Evolutionary conservation across 805 yeast species (phyloP), one percentile per base, ranked within the genome.

Genomic region (Saccharomycopsis malanga): DNA sequence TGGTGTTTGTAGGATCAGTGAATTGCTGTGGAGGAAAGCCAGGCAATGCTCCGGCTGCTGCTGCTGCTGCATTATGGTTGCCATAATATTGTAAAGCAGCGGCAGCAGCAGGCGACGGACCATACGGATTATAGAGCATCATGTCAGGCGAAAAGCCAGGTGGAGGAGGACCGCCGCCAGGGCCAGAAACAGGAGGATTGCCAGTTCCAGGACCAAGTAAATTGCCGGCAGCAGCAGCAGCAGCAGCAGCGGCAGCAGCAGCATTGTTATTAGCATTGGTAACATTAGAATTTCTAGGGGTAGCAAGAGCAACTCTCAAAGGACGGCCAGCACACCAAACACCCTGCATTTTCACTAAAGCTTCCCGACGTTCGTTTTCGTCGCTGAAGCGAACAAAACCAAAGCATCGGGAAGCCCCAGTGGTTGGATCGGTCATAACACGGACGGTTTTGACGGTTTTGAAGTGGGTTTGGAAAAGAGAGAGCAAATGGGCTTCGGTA

Each of bases 351-450:
- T 82, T 87, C 22, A 69, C 65, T 35, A 83, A 67, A 0, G 93
- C 91, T 32, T 79, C 61, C 46, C 75, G 74, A 56, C 91, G 71
- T 56, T 83, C 91, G 35, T 67, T 72, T 53, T 82, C 87, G 54
- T 76, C 77, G 20, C 83, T 74, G 59, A 84, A 84, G 52, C 94
- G 67, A 23, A 84, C 88, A 63, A 84, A 84, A 6, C 54, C 54
- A 37, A 50, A 50, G 29, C 54, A 54, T 25, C 47, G 29, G 17
- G 54, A 50, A 20, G 44, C 46, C 20, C 52, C 88, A 63, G 83
- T 74, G 4, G 84, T 74, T 2, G 93, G 93, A 59, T 84, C 91
- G 0, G 93, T 83, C 91, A 84, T 84, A 9, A 84, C 91, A 50
- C 93, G 68, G 4, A 84, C 93, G 2, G 93, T 83, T 56, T 82